These are phyloP conservation scores for Amoebophrya sp. DNA, from an alignment of 169 alveolate genomes.

Conservation along the genomic window DNA sequence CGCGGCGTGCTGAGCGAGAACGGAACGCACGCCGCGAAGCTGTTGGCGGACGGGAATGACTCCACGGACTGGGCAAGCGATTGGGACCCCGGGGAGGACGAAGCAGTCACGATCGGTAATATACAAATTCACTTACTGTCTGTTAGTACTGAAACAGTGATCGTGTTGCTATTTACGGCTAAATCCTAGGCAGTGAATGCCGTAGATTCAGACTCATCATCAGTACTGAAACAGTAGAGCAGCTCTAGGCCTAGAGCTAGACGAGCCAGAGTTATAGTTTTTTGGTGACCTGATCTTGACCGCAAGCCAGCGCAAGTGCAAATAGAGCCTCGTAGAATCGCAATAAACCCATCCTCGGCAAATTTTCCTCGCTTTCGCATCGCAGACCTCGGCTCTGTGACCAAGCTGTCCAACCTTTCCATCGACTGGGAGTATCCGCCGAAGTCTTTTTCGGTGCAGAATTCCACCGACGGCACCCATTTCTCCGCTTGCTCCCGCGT, in stretches of 20 bases:
- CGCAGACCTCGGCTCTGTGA: background rate
- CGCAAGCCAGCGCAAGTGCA: no score
- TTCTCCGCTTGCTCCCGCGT: background rate
- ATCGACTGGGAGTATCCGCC: background rate
- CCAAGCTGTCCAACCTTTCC: background rate
- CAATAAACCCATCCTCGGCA: no score
- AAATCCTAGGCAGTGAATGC: no score
- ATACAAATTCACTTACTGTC: no score
- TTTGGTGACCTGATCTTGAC: no score
- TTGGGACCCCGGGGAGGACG: background rate
- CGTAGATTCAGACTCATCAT: no score
- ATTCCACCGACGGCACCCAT: background rate
- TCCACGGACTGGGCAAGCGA: background rate
- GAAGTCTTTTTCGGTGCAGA: background rate
- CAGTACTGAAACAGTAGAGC: no score
- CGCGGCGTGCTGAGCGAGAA: background rate
- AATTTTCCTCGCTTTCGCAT: background rate
- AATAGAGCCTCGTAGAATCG: no score
- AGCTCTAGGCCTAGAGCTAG: no score
- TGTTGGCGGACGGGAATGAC: background rate
- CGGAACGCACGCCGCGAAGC: background rate
- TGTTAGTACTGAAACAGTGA: no score
- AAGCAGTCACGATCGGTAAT: background rate
- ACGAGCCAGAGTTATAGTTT: no score
- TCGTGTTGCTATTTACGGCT: no score